These are phyloP conservation scores for Grosmannia serpens DNA, from an alignment of 2,329 filamentous ascomycete species.

Conservation along the genomic window DNA sequence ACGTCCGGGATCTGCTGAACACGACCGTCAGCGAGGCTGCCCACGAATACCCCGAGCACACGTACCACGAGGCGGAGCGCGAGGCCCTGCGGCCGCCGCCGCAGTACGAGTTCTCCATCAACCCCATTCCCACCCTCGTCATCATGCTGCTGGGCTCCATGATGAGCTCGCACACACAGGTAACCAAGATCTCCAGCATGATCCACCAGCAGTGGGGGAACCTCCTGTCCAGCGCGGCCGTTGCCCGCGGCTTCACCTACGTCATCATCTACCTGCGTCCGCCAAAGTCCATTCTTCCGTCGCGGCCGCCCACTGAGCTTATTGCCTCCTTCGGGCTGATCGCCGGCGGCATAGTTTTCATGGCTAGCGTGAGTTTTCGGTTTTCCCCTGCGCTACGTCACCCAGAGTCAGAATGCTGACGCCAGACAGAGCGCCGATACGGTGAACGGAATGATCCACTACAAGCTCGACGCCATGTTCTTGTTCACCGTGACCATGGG, in stretches of 20 bases:
- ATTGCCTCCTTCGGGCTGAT: conserved; percentile 78
- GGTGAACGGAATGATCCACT: conserved; percentile 62
- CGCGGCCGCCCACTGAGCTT: conserved; percentile 83
- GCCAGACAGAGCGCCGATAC: conserved; percentile 56
- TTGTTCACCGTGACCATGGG: conserved; percentile 84
- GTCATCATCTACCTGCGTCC: conserved; percentile 68
- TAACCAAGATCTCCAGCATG: conserved; percentile 76
- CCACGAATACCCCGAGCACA: conserved; percentile 18
- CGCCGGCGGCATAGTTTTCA: conserved; percentile 80
- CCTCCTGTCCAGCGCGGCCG: conserved; percentile 67
- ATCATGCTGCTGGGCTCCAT: conserved; percentile 82
- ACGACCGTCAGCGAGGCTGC: conserved; percentile 30
- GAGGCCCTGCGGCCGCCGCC: conserved; percentile 46
- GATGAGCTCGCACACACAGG: conserved; percentile 89
- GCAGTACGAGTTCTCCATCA: conserved; percentile 65
- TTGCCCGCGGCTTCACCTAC: conserved; percentile 72
- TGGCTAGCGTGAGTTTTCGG: conserved; percentile 60
- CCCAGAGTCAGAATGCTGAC: not conserved
- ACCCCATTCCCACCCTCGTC: conserved; percentile 77
- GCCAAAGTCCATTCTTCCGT: conserved; percentile 67
- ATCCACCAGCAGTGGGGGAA: conserved; percentile 90
- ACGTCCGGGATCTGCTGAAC: conserved; percentile 57
- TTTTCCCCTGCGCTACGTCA: not conserved
- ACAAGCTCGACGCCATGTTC: conserved; percentile 81
- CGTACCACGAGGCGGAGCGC: conserved; percentile 31